Evolutionary conservation across 768 basidiomycete genomes (phyloP), one percentile per base, ranked within the genome.

Genomic region (Filobasidium wieringae): DNA sequence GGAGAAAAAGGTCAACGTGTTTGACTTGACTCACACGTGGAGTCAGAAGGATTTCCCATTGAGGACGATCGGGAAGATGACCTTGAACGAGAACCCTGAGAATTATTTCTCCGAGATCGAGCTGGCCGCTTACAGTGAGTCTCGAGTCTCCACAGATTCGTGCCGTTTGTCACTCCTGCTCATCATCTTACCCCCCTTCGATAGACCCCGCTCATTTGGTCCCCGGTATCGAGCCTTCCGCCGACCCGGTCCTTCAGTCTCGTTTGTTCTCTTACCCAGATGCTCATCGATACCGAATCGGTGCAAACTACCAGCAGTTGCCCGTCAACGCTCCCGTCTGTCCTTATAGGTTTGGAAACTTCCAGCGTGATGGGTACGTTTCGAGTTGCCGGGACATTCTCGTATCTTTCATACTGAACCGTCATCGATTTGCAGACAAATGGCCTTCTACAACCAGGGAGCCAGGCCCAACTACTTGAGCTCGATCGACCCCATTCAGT

Each of bases 161-260:
- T n/a, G n/a, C n/a, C n/a, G n/a, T n/a, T n/a, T n/a, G n/a, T n/a
- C n/a, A n/a, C n/a, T n/a, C n/a, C n/a, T n/a, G n/a, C n/a, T n/a
- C n/a, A n/a, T n/a, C n/a, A n/a, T n/a, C n/a, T n/a, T n/a, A n/a
- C n/a, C n/a, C n/a, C n/a, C n/a, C n/a, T n/a, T n/a, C n/a, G n/a
- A n/a, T n/a, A n/a, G n/a, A n/a, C 62, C 92, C 92, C 0, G 86
- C 88, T 0, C 92, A 96, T 74, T 76, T 82, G 50, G 73, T 93
- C 9, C 88, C 87, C 1, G 92, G 90, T 75, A 81, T 91, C 64
- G 92, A 95, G 77, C 81, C 89, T 37, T 85, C 87, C 4, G 81
- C 84, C 22, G 92, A 97, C 75, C 92, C 92, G 24, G 87, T 96
- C 65, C 80, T 96, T 63, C 91, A 96, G 72, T 86, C 87, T 22